Evolutionary conservation across 805 yeast genomes (phyloP).

Genomic region (Candida pseudofarinosa): DNA sequence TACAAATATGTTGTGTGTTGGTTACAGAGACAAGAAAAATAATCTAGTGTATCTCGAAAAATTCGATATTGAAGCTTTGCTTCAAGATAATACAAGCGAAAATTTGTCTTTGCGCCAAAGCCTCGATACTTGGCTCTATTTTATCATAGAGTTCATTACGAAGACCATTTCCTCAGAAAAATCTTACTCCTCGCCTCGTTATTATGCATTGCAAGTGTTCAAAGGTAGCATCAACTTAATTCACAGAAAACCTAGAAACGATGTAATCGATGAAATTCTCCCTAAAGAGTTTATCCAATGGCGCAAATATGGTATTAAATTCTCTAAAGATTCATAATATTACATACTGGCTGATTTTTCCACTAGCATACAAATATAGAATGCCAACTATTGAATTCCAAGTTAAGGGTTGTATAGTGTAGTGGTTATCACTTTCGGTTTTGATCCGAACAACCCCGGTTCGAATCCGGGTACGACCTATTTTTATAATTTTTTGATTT

Average conservation of each 20-base stretch:
- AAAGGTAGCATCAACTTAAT: neutral
- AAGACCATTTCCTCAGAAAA: neutral
- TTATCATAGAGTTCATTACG: conserved; percentile 5
- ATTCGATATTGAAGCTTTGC: conserved; percentile 1
- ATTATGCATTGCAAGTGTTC: neutral
- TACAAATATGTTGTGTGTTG: conserved; percentile 5
- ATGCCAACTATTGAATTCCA: neutral
- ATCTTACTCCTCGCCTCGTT: neutral
- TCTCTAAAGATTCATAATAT: no score
- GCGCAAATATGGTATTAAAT: neutral
- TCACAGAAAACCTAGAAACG: neutral
- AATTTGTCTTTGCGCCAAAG: neutral
- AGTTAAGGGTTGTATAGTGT: conserved; percentile 52
- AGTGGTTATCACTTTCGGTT: conserved; percentile 82
- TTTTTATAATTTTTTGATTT: conserved; percentile 9
- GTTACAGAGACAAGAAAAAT: conserved; percentile 5
- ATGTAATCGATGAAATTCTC: neutral
- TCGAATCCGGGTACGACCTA: conserved; percentile 83
- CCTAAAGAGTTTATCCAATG: neutral
- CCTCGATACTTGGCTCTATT: conserved; percentile 8
- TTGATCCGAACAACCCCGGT: conserved; percentile 82
- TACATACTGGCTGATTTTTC: neutral
- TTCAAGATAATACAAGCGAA: neutral
- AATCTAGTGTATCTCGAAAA: conserved; percentile 3
- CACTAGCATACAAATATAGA: neutral